Evolutionary conservation across 2,329 filamentous ascomycete genomes (phyloP).

Genomic region (Colletotrichum sp.): DNA sequence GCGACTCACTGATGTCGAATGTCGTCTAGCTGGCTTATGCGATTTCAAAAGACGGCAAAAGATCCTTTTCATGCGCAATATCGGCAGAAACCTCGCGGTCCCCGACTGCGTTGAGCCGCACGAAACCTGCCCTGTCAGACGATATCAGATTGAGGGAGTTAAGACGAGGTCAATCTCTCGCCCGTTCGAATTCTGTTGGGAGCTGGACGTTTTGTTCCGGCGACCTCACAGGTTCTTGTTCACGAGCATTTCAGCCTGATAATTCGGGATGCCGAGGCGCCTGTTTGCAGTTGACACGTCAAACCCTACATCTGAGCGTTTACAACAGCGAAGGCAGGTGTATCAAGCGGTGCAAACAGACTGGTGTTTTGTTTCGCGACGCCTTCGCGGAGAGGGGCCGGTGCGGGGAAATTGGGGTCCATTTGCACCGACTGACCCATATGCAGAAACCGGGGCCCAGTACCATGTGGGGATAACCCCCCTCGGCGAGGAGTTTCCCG

Average conservation of each 20-base stretch:
- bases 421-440: neutral
- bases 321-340: neutral
- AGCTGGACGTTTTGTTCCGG: neutral
- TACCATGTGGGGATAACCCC: neutral
- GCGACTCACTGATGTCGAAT: neutral
- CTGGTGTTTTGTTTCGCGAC: neutral
- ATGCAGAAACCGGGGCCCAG: neutral
- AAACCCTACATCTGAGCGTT: neutral
- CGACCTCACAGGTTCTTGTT: neutral
- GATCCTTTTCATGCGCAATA: neutral
- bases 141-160: neutral
- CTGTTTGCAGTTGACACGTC: neutral
- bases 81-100: neutral
- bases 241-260: neutral
- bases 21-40: neutral
- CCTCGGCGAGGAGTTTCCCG: neutral
- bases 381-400: neutral
- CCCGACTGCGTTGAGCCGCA: neutral
- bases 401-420: conserved; percentile 14
- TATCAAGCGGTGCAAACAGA: neutral
- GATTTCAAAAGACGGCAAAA: neutral
- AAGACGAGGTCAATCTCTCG: neutral
- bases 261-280: neutral
- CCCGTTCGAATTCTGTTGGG: neutral
- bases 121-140: neutral